Evolutionary conservation across 2,329 filamentous ascomycete species (phyloP).

Genomic region (Epichloe hybrida): DNA sequence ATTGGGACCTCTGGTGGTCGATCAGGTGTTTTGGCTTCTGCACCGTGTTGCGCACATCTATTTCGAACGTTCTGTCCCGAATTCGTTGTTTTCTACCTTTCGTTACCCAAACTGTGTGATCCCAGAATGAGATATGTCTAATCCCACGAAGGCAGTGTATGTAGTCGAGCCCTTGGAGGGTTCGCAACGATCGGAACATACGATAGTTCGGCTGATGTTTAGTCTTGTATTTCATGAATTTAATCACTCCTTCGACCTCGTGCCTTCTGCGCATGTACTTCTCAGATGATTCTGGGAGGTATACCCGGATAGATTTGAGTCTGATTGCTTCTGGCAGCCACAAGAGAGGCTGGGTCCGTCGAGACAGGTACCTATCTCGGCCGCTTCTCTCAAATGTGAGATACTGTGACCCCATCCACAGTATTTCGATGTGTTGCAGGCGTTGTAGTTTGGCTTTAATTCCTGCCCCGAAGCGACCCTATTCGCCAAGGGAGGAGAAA

Average conservation of each 20-base stretch:
- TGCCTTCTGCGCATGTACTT: slow-evolving; percentile 21
- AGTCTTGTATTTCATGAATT: slow-evolving; percentile 18
- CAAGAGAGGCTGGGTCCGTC: slow-evolving; percentile 22
- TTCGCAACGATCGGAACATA: slow-evolving; percentile 22
- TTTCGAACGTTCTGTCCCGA: slow-evolving; percentile 17
- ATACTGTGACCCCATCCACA: slow-evolving; percentile 26
- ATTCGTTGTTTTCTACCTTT: slow-evolving; percentile 5
- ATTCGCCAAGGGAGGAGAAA: slow-evolving; percentile 40
- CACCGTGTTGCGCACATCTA: slow-evolving; percentile 14
- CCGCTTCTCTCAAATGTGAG: slow-evolving; percentile 11
- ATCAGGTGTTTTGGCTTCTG: slow-evolving; percentile 8
- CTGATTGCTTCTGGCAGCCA: slow-evolving; percentile 23
- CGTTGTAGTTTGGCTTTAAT: slow-evolving; percentile 29
- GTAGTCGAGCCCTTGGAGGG: slow-evolving; percentile 31
- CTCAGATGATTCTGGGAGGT: slow-evolving; percentile 24
- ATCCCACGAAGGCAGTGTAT: slow-evolving; percentile 31
- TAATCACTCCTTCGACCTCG: slow-evolving; percentile 16
- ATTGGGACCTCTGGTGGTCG: slow-evolving; percentile 5
- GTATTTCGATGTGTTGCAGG: slow-evolving; percentile 29
- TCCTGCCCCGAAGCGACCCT: slow-evolving; percentile 30
- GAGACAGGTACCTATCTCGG: slow-evolving; percentile 19
- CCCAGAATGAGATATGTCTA: slow-evolving; percentile 25
- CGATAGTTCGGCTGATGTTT: slow-evolving; percentile 27
- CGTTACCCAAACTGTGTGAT: slow-evolving; percentile 18
- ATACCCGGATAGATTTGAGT: slow-evolving; percentile 26